These are phyloP conservation scores for Penicillium thymicola DNA, from an alignment of 2,329 filamentous ascomycete genomes.

Conservation along the genomic window DNA sequence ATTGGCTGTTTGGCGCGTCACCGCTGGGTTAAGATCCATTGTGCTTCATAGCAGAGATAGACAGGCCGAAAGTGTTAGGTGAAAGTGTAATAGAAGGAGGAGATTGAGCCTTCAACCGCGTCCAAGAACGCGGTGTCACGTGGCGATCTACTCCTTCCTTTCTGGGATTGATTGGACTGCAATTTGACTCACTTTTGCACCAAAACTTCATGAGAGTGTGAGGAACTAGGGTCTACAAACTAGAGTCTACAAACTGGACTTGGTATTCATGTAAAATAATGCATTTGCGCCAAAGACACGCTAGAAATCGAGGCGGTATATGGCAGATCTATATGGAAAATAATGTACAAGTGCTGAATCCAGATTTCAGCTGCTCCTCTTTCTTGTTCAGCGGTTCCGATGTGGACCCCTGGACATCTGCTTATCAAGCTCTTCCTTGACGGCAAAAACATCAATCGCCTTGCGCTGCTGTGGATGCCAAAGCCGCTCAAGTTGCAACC, in stretches of 20 bases:
- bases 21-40: slow-evolving; percentile 26
- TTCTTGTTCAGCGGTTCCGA: slow-evolving; percentile 10
- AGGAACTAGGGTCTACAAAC: neutral
- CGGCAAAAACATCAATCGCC: slow-evolving; percentile 34
- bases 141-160: slow-evolving; percentile 14
- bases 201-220: neutral
- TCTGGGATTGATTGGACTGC: neutral
- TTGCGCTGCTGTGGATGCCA: slow-evolving; percentile 40
- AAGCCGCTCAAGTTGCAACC: slow-evolving; percentile 39
- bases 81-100: neutral
- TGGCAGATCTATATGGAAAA: slow-evolving; percentile 16
- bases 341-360: slow-evolving; percentile 30
- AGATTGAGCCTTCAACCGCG: neutral
- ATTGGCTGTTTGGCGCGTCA: slow-evolving; percentile 47
- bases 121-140: slow-evolving; percentile 26
- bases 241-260: neutral
- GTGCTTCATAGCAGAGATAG: slow-evolving; percentile 22
- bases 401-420: slow-evolving; percentile 29
- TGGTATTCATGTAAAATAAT: neutral
- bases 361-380: neutral
- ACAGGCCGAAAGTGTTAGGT: neutral
- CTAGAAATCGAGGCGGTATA: slow-evolving; percentile 19
- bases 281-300: slow-evolving; percentile 9
- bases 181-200: neutral
- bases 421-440: slow-evolving; percentile 38